phyloP scores from a whole-genome alignment of 148 eudicot species.

The Arctostaphylos glauca region DNA sequence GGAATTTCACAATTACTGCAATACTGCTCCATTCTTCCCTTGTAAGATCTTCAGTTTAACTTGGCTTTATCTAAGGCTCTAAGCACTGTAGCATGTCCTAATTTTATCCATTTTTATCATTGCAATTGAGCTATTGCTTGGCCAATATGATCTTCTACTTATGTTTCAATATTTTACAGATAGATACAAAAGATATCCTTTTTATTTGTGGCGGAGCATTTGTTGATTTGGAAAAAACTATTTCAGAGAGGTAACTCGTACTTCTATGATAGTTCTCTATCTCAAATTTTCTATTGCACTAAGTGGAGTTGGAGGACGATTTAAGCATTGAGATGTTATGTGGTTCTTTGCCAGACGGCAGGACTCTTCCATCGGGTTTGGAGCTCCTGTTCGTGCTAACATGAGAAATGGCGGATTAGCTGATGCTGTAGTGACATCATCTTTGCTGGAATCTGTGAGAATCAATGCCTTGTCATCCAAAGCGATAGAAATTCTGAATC shows the following conservation, averaged over 20 bases:
- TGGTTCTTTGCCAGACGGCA: constrained; percentile 58
- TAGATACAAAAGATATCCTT: constrained; percentile 60
- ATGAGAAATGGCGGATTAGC: constrained; percentile 55
- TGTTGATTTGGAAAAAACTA: constrained; percentile 62
- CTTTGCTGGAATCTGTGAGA: constrained; percentile 82
- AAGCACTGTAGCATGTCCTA: not conserved
- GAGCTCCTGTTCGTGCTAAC: constrained; percentile 97
- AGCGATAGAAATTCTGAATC: constrained; percentile 2
- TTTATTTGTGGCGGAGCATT: constrained; percentile 72
- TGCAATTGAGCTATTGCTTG: not conserved
- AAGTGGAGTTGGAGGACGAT: not conserved
- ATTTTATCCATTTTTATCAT: not conserved
- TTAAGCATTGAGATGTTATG: not conserved
- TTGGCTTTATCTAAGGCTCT: not conserved
- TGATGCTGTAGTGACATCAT: constrained; percentile 60
- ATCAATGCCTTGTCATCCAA: constrained; percentile 7
- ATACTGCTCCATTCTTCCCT: not conserved
- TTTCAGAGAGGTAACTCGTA: constrained; percentile 52
- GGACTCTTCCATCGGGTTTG: constrained; percentile 97
- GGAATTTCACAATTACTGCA: not conserved
- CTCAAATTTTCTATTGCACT: not conserved
- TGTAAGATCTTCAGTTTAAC: not conserved
- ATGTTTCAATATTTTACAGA: constrained; percentile 33
- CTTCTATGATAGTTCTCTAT: not conserved
- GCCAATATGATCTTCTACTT: not conserved